Evolutionary conservation across 495 filamentous ascomycete genomes (phyloP).

Genomic region (Geopyxis carbonaria): DNA sequence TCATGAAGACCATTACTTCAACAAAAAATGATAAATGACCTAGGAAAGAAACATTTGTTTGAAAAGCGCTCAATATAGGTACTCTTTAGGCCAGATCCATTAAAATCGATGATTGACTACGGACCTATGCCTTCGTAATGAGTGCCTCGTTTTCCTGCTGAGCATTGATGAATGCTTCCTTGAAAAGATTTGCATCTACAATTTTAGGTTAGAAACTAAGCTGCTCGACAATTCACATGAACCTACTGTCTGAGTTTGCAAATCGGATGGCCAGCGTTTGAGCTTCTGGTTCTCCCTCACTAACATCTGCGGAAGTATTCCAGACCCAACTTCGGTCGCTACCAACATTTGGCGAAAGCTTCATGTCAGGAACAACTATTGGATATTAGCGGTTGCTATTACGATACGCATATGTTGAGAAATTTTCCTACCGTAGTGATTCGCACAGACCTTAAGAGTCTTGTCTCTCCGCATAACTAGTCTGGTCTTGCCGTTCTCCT

Average conservation of each 20-base stretch:
- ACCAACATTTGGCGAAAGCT: slow-evolving; percentile 90
- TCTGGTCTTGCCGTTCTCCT: slow-evolving; percentile 93
- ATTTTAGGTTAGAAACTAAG: not conserved
- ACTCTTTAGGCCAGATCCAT: no score
- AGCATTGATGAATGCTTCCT: slow-evolving; percentile 94
- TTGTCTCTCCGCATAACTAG: slow-evolving; percentile 98
- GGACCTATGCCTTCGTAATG: slow-evolving; percentile 45
- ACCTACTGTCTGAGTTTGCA: slow-evolving; percentile 91
- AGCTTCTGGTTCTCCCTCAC: slow-evolving; percentile 92
- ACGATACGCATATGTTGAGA: not conserved
- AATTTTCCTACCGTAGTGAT: slow-evolving; percentile 79
- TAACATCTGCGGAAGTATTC: slow-evolving; percentile 95
- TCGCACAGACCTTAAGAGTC: slow-evolving; percentile 99
- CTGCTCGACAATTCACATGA: not conserved
- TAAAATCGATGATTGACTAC: no score
- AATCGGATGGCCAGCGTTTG: slow-evolving; percentile 94
- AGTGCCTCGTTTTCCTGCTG: slow-evolving; percentile 89
- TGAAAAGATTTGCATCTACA: slow-evolving; percentile 87
- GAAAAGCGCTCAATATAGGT: no score
- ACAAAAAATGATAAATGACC: no score
- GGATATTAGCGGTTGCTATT: slow-evolving; percentile 10
- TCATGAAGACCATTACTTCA: no score
- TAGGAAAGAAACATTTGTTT: no score
- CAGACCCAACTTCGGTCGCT: slow-evolving; percentile 98
- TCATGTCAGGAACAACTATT: slow-evolving; percentile 97